Evolutionary conservation across 2,329 filamentous ascomycete genomes (phyloP), one percentile per base, ranked within the genome.

Genomic region (Fusarium sp.): DNA sequence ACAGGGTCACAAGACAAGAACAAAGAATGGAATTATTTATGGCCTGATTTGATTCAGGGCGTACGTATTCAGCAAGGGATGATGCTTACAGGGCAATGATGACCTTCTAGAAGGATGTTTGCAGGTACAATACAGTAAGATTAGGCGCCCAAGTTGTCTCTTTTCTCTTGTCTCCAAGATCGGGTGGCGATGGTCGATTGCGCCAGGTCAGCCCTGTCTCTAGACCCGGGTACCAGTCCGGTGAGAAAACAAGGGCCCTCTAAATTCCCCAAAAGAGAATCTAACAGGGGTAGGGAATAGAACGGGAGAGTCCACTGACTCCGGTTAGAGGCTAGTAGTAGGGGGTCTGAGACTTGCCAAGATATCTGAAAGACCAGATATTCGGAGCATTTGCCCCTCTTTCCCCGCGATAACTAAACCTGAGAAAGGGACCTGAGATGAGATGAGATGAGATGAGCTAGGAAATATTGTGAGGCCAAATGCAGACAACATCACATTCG

Each of bases 151-250:
- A 60, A 45, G 59, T 71, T 71, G 53, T 72, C 68, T 71, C 68
- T 71, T 71, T 59, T 70, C 68, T 72, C 68, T 69, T 71, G 15
- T 63, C 66, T 58, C 53, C 30, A 38, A 44, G 24, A 46, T 46
- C 44, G 44, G 25, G 50, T 52, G 50, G 50, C 50, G 50, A 52
- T 52, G 32, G 25, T 40, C 24, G 16, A 27, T 29, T 52, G 24
- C 50, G 24, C 50, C 32, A 40, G 49, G 49, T 40, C 32, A 40
- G 52, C 43, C 53, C 53, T 49, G 53, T 34, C 42, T 52, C 49
- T 52, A 4, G 14, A 27, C 18, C 43, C 44, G 18, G 54, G 12
- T 50, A 12, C 15, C 15, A 54, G 29, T 22, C 56, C 56, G 56
- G 56, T 59, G 30, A 38, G 29, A 30, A 24, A 46, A 47, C 29